These are phyloP conservation scores for Epicoccum nigrum DNA, from an alignment of 2,329 filamentous ascomycete species.

Conservation along the genomic window DNA sequence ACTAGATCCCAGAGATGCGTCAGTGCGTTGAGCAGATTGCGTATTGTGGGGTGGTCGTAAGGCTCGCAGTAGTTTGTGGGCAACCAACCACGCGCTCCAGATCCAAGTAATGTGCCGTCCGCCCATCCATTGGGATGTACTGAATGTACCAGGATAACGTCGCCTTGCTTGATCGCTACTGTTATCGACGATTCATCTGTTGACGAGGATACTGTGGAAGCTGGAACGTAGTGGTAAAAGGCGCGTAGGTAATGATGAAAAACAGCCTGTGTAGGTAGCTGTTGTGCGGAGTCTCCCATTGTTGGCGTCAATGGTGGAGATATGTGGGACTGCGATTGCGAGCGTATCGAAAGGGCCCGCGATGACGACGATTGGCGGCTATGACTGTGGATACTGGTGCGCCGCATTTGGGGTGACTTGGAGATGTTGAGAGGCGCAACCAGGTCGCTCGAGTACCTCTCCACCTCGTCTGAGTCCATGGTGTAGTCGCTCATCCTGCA, in stretches of 20 bases:
- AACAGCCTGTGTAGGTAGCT: slow-evolving; percentile 62
- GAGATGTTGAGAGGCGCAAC: slow-evolving; percentile 47
- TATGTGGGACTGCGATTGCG: slow-evolving; percentile 61
- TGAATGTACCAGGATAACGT: slow-evolving; percentile 92
- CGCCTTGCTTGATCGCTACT: slow-evolving; percentile 84
- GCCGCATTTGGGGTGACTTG: slow-evolving; percentile 42
- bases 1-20: slow-evolving; percentile 93
- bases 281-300: slow-evolving; percentile 62
- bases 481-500: slow-evolving; percentile 39
- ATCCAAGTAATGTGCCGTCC: slow-evolving; percentile 86
- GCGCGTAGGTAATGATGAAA: slow-evolving; percentile 96
- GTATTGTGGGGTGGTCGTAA: slow-evolving; percentile 88
- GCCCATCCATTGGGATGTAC: slow-evolving; percentile 99
- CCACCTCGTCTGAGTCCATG: slow-evolving; percentile 34
- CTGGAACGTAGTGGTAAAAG: slow-evolving; percentile 89
- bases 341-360: slow-evolving; percentile 37
- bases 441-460: slow-evolving; percentile 44
- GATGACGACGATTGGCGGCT: slow-evolving; percentile 38
- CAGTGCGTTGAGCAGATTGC: slow-evolving; percentile 81
- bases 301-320: slow-evolving; percentile 79
- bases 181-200: slow-evolving; percentile 72
- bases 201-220: slow-evolving; percentile 75
- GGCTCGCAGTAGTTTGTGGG: slow-evolving; percentile 98
- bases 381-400: slow-evolving; percentile 29
- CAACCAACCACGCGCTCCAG: slow-evolving; percentile 89